Evolutionary conservation across 768 basidiomycete genomes (phyloP).

Genomic region (Suillus variegatus): DNA sequence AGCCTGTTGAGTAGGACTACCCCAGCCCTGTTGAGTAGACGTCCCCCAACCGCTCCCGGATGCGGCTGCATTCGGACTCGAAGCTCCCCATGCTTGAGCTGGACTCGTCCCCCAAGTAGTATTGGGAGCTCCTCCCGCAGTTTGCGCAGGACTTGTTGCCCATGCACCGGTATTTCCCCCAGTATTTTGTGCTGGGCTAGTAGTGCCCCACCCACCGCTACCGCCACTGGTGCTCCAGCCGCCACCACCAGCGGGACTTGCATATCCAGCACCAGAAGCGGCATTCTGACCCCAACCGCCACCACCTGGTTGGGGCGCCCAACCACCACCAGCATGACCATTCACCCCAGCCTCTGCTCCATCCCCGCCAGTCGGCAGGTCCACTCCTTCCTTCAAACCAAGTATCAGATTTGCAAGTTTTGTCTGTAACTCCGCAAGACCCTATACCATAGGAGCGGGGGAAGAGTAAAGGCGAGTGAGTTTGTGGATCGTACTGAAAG

Average conservation of each 20-base stretch:
- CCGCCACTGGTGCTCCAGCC: conserved; percentile 10
- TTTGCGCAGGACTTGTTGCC: conserved; percentile 28
- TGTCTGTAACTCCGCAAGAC: conserved; percentile 74
- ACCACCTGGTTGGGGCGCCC: conserved; percentile 23
- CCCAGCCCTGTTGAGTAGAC: conserved; percentile 45
- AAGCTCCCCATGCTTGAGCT: conserved; percentile 39
- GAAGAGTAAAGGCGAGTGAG: not conserved
- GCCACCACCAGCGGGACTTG: conserved; percentile 26
- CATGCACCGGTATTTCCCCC: conserved; percentile 22
- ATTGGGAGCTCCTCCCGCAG: conserved; percentile 23
- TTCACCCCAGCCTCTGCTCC: conserved; percentile 9
- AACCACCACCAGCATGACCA: conserved; percentile 23
- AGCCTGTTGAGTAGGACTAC: conserved; percentile 47
- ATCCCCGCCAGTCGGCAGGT: conserved; percentile 45
- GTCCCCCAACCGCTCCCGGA: conserved; percentile 27
- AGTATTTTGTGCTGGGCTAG: conserved; percentile 28
- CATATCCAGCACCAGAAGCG: conserved; percentile 33
- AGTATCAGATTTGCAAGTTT: conserved; percentile 81
- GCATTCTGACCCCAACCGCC: conserved; percentile 30
- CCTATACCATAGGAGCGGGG: conserved; percentile 41
- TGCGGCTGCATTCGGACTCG: conserved; percentile 34
- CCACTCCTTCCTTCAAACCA: conserved; percentile 68
- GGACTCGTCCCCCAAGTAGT: conserved; percentile 35
- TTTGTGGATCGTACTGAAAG: not conserved
- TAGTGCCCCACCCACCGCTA: conserved; percentile 28